A percentile compares a stretch with the other conserved stretches of the same genome.
These are phyloP conservation scores for Achlya hypogyna DNA, from an alignment of 352 stramenopile species.

Conservation along the genomic window DNA sequence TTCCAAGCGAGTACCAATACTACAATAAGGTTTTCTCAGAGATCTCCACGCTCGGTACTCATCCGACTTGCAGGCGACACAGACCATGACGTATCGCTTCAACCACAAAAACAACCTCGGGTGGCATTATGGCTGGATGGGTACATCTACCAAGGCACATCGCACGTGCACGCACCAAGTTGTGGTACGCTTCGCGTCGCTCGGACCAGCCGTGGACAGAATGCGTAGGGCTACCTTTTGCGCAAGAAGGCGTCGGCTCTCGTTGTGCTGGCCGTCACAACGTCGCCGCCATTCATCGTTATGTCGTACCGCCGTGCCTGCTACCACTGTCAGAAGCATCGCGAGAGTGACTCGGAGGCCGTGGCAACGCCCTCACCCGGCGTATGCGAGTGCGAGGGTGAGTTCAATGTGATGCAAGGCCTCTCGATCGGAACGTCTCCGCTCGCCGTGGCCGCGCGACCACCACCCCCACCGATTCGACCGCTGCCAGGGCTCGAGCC, in stretches of 20 bases:
- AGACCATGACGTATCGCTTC: conserved; percentile 5
- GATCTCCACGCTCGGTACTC: background rate
- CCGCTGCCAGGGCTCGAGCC: background rate
- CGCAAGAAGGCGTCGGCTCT: background rate
- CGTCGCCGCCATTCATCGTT: conserved; percentile 9
- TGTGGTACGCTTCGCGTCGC: too few relatives aligned
- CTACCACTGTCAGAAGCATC: conserved; percentile 15
- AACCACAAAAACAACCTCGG: conserved; percentile 11
- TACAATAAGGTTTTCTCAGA: background rate
- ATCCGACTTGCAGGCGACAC: background rate
- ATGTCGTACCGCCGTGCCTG: conserved; percentile 15
- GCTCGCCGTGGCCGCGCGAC: background rate
- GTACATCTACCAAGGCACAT: conserved; percentile 16
- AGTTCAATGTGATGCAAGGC: conserved; percentile 14
- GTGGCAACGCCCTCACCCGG: background rate
- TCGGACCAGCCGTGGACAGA: too few relatives aligned
- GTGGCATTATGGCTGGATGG: conserved; percentile 18
- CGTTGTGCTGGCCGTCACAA: background rate
- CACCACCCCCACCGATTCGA: background rate
- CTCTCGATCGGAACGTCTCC: background rate
- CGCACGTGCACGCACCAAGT: conserved; percentile 7
- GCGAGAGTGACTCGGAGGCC: background rate
- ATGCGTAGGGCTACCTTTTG: background rate
- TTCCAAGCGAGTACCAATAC: conserved; percentile 5
- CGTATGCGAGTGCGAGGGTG: conserved; percentile 13